A percentile compares a stretch with the other conserved stretches of the same genome.
These are phyloP conservation scores for Physcomitrium patens DNA, from an alignment of 225 moss, liverwort and hornwort genomes.

Conservation along the genomic window DNA sequence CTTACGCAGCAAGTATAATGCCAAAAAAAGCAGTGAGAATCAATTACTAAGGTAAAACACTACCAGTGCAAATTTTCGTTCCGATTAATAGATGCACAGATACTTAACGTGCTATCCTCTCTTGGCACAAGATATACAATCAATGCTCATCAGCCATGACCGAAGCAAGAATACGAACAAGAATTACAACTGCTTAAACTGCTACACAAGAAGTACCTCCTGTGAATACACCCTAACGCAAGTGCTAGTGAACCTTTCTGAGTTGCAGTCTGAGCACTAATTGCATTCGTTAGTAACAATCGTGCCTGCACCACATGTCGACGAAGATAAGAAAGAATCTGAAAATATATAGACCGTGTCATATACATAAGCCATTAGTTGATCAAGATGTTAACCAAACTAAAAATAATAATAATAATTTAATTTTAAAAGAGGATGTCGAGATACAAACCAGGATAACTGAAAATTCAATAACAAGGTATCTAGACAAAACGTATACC, in stretches of 20 bases:
- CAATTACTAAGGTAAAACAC: conserved; percentile 10
- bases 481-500: conserved; percentile 43
- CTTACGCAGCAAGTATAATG: neutral
- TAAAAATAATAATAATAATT: neutral
- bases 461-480: neutral
- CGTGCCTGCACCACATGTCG: conserved; percentile 61
- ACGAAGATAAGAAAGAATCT: neutral
- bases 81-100: neutral
- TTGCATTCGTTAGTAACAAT: conserved; percentile 59
- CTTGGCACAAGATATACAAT: conserved; percentile 10
- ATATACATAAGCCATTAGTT: neutral
- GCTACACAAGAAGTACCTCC: conserved; percentile 55
- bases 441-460: neutral
- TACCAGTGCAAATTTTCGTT: neutral
- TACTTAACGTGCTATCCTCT: conserved; percentile 5
- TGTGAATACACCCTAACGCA: conserved; percentile 94
- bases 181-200: conserved; percentile 1
- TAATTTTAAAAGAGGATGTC: neutral
- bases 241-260: conserved; percentile 85
- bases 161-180: conserved; percentile 22
- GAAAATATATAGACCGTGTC: conserved; percentile 13
- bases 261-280: conserved; percentile 48
- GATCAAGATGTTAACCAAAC: conserved; percentile 8
- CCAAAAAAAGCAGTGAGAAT: neutral
- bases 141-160: conserved; percentile 19